phyloP scores from a whole-genome alignment of 805 yeast genomes.

The Saccharomycopsis guyanensis region DNA sequence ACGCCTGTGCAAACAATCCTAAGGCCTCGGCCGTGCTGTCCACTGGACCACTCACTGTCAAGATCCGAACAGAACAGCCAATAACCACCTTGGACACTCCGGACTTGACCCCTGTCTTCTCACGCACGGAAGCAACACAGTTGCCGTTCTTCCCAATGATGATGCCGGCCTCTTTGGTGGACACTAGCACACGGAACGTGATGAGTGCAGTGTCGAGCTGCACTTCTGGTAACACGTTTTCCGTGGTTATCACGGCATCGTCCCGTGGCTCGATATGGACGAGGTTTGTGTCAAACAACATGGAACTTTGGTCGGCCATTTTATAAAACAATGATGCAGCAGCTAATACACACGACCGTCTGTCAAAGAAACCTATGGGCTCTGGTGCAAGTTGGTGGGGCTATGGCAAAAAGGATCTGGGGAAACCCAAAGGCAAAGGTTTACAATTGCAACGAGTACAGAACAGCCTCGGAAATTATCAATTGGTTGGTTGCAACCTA shows the following conservation, averaged over 20 bases:
- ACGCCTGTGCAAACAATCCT: constrained; percentile 59
- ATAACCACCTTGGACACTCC: constrained; percentile 76
- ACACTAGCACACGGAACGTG: constrained; percentile 51
- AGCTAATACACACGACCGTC: neutral
- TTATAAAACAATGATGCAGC: neutral
- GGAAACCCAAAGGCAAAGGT: neutral
- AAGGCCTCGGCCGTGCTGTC: constrained; percentile 64
- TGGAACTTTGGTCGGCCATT: constrained; percentile 1
- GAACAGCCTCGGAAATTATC: too few relatives aligned
- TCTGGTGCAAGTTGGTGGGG: too few relatives aligned
- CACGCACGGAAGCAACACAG: constrained; percentile 69
- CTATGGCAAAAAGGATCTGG: neutral
- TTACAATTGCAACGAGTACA: too few relatives aligned
- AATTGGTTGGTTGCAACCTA: too few relatives aligned
- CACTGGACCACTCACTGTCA: constrained; percentile 69
- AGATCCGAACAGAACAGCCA: constrained; percentile 76
- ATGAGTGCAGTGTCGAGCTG: constrained; percentile 24
- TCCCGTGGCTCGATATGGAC: neutral
- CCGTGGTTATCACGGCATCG: neutral
- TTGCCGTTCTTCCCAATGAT: constrained; percentile 81
- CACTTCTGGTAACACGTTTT: constrained; percentile 16
- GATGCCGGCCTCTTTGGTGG: constrained; percentile 84
- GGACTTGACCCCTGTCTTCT: constrained; percentile 70
- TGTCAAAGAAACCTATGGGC: too few relatives aligned
- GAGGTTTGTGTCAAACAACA: neutral